These are phyloP conservation scores for Knoxia roxburghii DNA, from an alignment of 257 asterid species.

Conservation along the genomic window DNA sequence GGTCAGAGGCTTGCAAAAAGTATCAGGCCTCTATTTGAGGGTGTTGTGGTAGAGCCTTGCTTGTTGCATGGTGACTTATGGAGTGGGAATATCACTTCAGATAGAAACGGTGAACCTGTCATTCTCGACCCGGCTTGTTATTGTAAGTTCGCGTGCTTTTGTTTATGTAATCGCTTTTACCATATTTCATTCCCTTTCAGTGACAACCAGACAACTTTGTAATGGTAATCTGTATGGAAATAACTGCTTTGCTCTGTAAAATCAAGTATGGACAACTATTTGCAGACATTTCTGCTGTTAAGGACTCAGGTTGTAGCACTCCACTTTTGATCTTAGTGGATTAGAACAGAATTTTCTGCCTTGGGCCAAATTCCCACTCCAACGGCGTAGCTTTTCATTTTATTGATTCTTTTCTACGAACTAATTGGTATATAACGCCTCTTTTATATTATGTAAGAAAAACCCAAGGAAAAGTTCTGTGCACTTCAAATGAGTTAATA, in stretches of 20 bases:
- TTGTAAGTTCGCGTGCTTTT: conserved; percentile 43
- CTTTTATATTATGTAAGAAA: neutral
- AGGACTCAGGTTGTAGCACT: neutral
- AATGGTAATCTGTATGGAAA: neutral
- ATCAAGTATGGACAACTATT: too few species aligned
- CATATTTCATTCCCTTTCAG: neutral
- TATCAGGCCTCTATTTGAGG: conserved; percentile 66
- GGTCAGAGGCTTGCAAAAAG: conserved; percentile 83
- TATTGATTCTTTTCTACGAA: neutral
- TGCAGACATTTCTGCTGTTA: neutral
- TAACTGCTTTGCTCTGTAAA: too few species aligned
- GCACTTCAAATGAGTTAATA: too few species aligned
- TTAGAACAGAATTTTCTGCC: neutral
- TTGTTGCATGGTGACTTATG: conserved; percentile 92
- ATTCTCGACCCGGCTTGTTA: conserved; percentile 97
- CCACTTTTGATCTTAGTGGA: neutral
- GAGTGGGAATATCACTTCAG: conserved; percentile 90
- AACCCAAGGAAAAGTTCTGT: too few species aligned
- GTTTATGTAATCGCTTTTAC: neutral
- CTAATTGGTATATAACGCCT: too few species aligned
- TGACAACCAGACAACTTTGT: neutral
- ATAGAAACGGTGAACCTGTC: conserved; percentile 82
- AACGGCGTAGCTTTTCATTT: neutral
- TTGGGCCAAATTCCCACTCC: neutral
- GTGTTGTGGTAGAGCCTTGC: conserved; percentile 74